phyloP scores from a whole-genome alignment of 495 filamentous ascomycete species.

The Neurospora sp. region DNA sequence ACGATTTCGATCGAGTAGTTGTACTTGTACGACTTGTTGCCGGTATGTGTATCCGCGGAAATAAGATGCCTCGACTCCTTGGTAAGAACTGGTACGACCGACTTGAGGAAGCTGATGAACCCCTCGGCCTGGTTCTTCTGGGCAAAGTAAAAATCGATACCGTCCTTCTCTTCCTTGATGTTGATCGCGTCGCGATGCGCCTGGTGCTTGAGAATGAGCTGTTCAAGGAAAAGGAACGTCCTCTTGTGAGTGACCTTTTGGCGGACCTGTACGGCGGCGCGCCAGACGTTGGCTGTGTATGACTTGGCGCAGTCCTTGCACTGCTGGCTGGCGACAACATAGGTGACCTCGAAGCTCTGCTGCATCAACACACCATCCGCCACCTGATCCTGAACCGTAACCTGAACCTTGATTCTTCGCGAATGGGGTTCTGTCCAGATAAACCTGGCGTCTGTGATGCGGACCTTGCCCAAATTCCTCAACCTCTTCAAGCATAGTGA shows the following conservation, averaged over 20 bases:
- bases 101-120: slow-evolving; percentile 82
- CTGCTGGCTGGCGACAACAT: slow-evolving; percentile 78
- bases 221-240: slow-evolving; percentile 93
- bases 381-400: slow-evolving; percentile 70
- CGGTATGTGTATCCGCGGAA: slow-evolving; percentile 84
- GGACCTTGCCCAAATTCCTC: slow-evolving; percentile 68
- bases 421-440: slow-evolving; percentile 99
- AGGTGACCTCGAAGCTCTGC: slow-evolving; percentile 90
- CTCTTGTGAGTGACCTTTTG: slow-evolving; percentile 97
- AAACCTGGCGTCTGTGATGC: slow-evolving; percentile 91
- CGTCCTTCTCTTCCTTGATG: slow-evolving; percentile 89
- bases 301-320: slow-evolving; percentile 87
- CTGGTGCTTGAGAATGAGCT: slow-evolving; percentile 86
- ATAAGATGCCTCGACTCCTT: slow-evolving; percentile 91
- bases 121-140: slow-evolving; percentile 85
- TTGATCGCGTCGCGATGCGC: slow-evolving; percentile 92
- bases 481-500: slow-evolving; percentile 81
- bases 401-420: slow-evolving; percentile 77
- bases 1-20: slow-evolving; percentile 76
- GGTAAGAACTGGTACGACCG: slow-evolving; percentile 63
- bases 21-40: slow-evolving; percentile 85
- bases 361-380: slow-evolving; percentile 76
- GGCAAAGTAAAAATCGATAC: slow-evolving; percentile 89
- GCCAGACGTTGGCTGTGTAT: slow-evolving; percentile 79
- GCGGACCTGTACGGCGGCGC: slow-evolving; percentile 61